phyloP scores from a whole-genome alignment of 2,329 filamentous ascomycete genomes.

The Zalaria obscura region DNA sequence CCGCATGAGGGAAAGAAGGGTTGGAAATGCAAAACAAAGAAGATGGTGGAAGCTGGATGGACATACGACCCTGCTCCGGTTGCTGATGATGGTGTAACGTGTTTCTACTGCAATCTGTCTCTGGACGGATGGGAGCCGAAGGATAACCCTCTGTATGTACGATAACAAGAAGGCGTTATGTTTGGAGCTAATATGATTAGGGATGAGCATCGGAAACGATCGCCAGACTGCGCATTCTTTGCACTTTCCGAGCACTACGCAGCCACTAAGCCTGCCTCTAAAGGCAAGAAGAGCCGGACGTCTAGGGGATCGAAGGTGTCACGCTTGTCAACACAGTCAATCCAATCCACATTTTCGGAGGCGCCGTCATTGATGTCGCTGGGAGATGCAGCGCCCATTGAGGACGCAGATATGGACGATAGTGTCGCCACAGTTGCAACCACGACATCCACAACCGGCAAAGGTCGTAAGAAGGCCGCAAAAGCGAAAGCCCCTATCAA shows the following conservation, averaged over 20 bases:
- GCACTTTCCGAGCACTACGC: constrained; percentile 41
- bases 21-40: constrained; percentile 80
- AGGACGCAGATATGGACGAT: constrained; percentile 16
- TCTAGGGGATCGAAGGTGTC: constrained; percentile 50
- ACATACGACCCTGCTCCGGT: constrained; percentile 76
- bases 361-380: constrained; percentile 21
- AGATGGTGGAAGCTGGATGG: constrained; percentile 89
- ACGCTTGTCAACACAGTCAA: constrained; percentile 42
- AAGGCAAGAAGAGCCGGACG: constrained; percentile 36
- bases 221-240: constrained; percentile 74
- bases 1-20: constrained; percentile 78
- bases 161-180: neutral
- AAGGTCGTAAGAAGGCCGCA: constrained; percentile 16
- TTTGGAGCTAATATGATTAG: constrained; percentile 25
- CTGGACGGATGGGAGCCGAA: constrained; percentile 90
- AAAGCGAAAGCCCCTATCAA: constrained; percentile 27
- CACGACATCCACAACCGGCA: constrained; percentile 22
- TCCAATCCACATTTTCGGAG: constrained; percentile 28
- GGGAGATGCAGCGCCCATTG: constrained; percentile 26
- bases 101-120: constrained; percentile 76
- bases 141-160: constrained; percentile 68
- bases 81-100: constrained; percentile 79
- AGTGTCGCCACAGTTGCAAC: constrained; percentile 35
- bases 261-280: constrained; percentile 15
- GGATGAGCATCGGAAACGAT: constrained; percentile 73